Percentiles rank a stretch among this genome's conserved stretches.
Conservation (phyloP, 495 filamentous ascomycete genomes). For the Lasiosphaeris hirsuta region DNA sequence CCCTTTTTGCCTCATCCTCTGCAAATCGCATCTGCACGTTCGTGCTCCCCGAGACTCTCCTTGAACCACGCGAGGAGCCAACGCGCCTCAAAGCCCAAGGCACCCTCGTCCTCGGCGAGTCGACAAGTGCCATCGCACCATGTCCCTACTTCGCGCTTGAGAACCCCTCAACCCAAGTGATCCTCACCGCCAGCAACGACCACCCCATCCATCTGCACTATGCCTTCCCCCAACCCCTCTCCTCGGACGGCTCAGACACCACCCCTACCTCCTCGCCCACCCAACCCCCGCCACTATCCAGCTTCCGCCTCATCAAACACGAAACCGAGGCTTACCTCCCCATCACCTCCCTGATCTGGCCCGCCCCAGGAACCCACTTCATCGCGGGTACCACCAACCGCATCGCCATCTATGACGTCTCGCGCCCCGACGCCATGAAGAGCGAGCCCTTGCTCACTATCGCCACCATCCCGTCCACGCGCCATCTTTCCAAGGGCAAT, state of each 20-base stretch:
- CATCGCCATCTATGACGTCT: constrained; percentile 76
- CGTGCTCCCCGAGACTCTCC: constrained; percentile 68
- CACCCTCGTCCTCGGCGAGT: constrained; percentile 57
- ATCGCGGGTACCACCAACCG: constrained; percentile 70
- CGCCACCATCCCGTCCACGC: constrained; percentile 72
- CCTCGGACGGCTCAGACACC: neutral
- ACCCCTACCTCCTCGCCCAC: constrained; percentile 25
- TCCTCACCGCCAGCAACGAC: constrained; percentile 64
- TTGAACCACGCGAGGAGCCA: constrained; percentile 50
- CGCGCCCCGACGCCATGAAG: constrained; percentile 49
- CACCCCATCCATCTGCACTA: constrained; percentile 72
- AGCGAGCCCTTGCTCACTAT: constrained; percentile 57
- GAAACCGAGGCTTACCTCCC: constrained; percentile 78
- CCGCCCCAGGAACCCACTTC: constrained; percentile 55
- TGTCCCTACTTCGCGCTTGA: constrained; percentile 71
- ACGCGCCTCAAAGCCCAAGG: constrained; percentile 59
- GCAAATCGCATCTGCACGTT: constrained; percentile 67
- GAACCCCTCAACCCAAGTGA: constrained; percentile 61
- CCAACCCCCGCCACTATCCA: constrained; percentile 46
- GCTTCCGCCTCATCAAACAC: constrained; percentile 68
- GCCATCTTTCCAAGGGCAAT: constrained; percentile 64
- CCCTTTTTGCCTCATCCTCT: constrained; percentile 68
- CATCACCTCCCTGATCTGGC: constrained; percentile 72
- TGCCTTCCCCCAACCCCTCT: constrained; percentile 22
- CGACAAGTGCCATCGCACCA: constrained; percentile 65